A percentile compares a stretch with the other conserved stretches of the same genome.
Evolutionary conservation across 352 stramenopile species (phyloP).

Genomic region (Stephanocyclus meneghinianus): DNA sequence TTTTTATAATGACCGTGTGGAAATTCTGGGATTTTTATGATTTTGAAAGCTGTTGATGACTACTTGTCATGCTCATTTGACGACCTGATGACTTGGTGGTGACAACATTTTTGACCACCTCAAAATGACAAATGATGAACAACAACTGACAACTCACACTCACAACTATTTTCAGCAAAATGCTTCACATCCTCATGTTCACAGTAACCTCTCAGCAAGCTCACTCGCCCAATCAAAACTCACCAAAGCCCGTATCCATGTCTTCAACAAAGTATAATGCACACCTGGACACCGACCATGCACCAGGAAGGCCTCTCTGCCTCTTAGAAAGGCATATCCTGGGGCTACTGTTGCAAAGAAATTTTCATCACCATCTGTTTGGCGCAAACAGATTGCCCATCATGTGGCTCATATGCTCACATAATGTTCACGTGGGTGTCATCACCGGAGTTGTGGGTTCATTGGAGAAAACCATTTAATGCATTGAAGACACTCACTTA

Average conservation of each 20-base stretch:
- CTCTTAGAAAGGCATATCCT: slow-evolving; percentile 80
- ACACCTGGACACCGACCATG: slow-evolving; percentile 45
- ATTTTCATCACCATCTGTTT: slow-evolving; percentile 72
- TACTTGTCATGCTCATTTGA: too few relatives aligned
- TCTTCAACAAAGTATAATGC: slow-evolving; percentile 46
- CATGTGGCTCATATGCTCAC: slow-evolving; percentile 57
- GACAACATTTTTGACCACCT: too few relatives aligned
- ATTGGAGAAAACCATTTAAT: slow-evolving; percentile 76
- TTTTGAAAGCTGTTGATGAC: too few relatives aligned
- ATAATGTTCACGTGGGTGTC: slow-evolving; percentile 70
- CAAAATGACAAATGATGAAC: too few relatives aligned
- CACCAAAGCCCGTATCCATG: slow-evolving; percentile 74
- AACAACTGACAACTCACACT: too few relatives aligned
- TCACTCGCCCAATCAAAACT: slow-evolving; percentile 75
- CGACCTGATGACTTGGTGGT: too few relatives aligned
- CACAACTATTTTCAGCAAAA: too few relatives aligned
- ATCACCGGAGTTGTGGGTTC: slow-evolving; percentile 72
- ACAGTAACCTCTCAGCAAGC: slow-evolving; percentile 74
- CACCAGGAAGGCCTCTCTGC: slow-evolving; percentile 60
- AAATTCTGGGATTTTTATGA: too few relatives aligned
- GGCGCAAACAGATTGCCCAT: slow-evolving; percentile 52
- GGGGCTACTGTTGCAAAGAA: slow-evolving; percentile 65
- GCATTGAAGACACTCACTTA: slow-evolving; percentile 74
- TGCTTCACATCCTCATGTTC: slow-evolving; percentile 61
- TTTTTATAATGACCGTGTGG: too few relatives aligned